Conservation (phyloP, 1,284 basidiomycete species). For the Rhodotorula glutinis region DNA sequence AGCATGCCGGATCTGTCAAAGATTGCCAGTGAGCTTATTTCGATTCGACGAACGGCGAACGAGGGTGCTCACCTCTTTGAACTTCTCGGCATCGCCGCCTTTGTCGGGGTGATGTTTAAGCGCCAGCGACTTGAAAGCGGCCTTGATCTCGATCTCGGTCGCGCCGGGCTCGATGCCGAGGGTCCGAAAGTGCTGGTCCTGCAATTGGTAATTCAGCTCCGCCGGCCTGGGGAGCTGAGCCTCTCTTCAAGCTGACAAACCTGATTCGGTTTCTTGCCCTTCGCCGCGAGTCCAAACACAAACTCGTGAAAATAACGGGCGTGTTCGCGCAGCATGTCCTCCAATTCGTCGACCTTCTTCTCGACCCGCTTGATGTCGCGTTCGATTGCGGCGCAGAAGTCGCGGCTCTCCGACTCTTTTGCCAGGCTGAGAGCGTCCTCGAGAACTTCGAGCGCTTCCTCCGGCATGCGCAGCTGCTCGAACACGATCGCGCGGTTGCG, state of each 20-base stretch:
- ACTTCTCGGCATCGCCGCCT: neutral
- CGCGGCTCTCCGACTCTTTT: neutral
- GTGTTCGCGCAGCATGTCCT: too few species aligned
- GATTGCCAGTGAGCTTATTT: neutral
- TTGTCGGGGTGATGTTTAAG: neutral
- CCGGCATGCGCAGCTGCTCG: neutral
- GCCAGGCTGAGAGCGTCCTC: neutral
- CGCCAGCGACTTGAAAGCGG: neutral
- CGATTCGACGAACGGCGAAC: neutral
- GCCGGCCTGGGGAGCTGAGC: too few species aligned
- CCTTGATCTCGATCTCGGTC: slow-evolving; percentile 1
- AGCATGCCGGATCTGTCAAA: neutral
- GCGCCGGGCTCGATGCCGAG: neutral
- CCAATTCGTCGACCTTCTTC: too few species aligned
- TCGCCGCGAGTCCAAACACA: neutral
- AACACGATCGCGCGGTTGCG: neutral
- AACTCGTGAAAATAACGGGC: neutral
- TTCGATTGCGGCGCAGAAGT: too few species aligned
- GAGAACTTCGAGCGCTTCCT: neutral
- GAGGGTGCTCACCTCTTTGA: neutral
- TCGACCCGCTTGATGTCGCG: too few species aligned
- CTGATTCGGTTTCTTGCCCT: too few species aligned
- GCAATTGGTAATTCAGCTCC: too few species aligned
- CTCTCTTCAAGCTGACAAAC: neutral
- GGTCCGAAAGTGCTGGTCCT: neutral